Percentiles rank a stretch among this genome's conserved stretches.
These are phyloP conservation scores for Syzygium aromaticum DNA, from an alignment of 345 rosid species.

Conservation along the genomic window DNA sequence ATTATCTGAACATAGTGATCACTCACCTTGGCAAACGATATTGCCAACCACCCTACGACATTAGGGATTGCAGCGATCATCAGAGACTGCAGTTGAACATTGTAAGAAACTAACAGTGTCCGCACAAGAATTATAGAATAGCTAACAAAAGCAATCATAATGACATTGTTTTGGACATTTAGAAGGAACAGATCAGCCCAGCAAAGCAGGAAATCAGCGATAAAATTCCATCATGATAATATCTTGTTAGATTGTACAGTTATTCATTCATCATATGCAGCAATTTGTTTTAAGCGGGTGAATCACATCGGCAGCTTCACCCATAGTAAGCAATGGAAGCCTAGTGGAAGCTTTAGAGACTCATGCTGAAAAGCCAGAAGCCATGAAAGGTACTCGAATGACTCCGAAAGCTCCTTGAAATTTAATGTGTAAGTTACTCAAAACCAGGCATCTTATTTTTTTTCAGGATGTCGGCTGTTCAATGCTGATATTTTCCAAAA, in stretches of 20 bases:
- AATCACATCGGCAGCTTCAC: background rate
- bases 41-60: conserved; percentile 62
- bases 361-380: background rate
- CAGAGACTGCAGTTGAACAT: conserved; percentile 37
- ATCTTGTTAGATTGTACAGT: background rate
- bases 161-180: background rate
- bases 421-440: too few relatives aligned
- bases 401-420: too few relatives aligned
- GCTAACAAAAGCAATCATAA: too few relatives aligned
- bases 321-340: background rate
- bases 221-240: background rate
- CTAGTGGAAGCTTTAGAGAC: background rate
- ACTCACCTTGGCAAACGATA: conserved; percentile 59
- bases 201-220: background rate
- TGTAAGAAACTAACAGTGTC: conserved; percentile 38
- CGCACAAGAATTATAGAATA: background rate
- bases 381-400: background rate
- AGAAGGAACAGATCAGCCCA: background rate
- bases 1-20: background rate
- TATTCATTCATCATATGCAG: background rate
- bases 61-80: conserved; percentile 74
- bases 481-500: too few relatives aligned
- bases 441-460: too few relatives aligned
- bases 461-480: too few relatives aligned
- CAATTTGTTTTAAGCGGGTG: background rate